Percentiles rank a stretch among this genome's conserved stretches.
phyloP scores from a whole-genome alignment of 1,139 yeast species.

The Hemisphaericaspora subhashii region DNA sequence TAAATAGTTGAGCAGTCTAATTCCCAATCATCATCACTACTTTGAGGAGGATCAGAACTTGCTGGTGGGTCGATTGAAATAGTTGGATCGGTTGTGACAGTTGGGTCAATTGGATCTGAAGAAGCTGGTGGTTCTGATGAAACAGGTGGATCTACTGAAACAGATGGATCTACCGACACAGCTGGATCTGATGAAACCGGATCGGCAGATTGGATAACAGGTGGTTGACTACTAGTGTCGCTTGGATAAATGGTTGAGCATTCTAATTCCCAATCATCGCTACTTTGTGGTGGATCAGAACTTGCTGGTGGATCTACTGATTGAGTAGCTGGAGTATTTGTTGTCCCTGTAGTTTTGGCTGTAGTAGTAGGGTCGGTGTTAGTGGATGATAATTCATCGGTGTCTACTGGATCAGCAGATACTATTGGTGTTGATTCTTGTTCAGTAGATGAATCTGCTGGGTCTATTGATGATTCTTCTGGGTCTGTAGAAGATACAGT shows the following conservation, averaged over 20 bases:
- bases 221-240: not conserved
- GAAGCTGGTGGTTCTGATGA: too few relatives aligned
- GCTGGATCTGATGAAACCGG: too few relatives aligned
- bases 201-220: too few relatives aligned
- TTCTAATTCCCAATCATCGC: conserved; percentile 8
- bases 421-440: too few relatives aligned
- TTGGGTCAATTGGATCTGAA: not conserved
- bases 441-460: not conserved
- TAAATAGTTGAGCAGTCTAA: conserved; percentile 2
- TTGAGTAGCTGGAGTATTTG: not conserved
- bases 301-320: not conserved
- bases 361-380: too few relatives aligned
- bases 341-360: too few relatives aligned
- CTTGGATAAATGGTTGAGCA: conserved; percentile 1
- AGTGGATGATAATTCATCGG: too few relatives aligned
- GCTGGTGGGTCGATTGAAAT: not conserved
- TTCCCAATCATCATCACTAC: conserved; percentile 9
- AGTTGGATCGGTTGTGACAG: not conserved
- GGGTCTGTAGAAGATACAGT: not conserved
- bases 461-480: not conserved
- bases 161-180: too few relatives aligned
- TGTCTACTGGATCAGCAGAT: too few relatives aligned
- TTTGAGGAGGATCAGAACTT: not conserved
- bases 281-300: not conserved
- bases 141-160: too few relatives aligned